Conservation (phyloP, 1,284 basidiomycete genomes). For the Trametes hirsuta region DNA sequence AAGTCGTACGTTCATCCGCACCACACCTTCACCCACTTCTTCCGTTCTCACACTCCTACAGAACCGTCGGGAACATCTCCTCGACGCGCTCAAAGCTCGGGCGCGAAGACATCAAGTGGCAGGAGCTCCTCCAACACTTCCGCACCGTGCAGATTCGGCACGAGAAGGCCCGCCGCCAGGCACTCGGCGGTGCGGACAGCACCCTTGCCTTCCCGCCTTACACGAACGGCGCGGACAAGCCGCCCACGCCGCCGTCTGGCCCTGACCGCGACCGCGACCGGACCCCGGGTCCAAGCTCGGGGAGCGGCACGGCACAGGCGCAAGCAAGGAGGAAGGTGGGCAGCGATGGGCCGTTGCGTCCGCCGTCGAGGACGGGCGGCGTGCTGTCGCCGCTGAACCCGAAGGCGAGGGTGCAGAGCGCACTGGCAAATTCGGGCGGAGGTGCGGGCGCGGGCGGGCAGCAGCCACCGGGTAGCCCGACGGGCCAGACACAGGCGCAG, state of each 20-base stretch:
- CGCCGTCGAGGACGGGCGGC: conserved; percentile 42
- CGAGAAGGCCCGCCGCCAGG: conserved; percentile 82
- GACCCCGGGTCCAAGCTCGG: not conserved
- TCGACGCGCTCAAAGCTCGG: conserved; percentile 74
- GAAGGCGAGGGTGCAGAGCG: conserved; percentile 55
- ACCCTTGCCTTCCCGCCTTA: conserved; percentile 36
- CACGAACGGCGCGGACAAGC: conserved; percentile 21
- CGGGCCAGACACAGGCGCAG: conserved; percentile 43
- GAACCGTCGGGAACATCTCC: conserved; percentile 39
- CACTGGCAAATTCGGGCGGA: conserved; percentile 38
- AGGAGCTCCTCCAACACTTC: conserved; percentile 87
- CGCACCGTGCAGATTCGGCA: conserved; percentile 82
- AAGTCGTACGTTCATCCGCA: conserved; percentile 56
- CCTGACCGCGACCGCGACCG: not conserved
- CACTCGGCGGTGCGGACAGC: conserved; percentile 52
- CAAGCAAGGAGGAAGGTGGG: conserved; percentile 55
- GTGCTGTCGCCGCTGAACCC: conserved; percentile 77
- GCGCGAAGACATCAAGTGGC: conserved; percentile 93
- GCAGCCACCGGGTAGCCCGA: conserved; percentile 33
- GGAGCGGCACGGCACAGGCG: conserved; percentile 38
- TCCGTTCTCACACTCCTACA: too few relatives aligned
- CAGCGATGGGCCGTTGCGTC: conserved; percentile 42
- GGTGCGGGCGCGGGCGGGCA: conserved; percentile 11
- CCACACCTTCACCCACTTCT: not conserved
- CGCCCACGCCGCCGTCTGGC: conserved; percentile 18